Evolutionary conservation across 495 filamentous ascomycete species (phyloP).

Genomic region (Annulohypoxylon moriforme): DNA sequence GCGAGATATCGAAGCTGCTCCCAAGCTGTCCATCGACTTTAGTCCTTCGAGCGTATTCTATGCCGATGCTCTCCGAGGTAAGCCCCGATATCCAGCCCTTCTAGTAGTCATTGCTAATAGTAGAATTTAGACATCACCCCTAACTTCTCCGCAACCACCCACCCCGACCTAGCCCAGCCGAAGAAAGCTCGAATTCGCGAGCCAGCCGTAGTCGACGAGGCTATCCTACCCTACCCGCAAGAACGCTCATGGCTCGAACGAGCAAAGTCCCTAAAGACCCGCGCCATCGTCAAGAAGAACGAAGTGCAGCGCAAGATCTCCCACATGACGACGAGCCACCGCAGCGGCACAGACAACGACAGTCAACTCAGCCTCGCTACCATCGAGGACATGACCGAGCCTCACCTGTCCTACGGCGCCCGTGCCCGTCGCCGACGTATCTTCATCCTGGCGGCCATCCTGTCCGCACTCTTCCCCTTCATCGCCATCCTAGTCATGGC

Average conservation of each 20-base stretch:
- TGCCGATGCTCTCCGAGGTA: conserved; percentile 18
- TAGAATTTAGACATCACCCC: conserved; percentile 14
- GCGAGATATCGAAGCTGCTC: neutral
- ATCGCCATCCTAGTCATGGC: conserved; percentile 45
- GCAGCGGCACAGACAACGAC: conserved; percentile 18
- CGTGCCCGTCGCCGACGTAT: conserved; percentile 39
- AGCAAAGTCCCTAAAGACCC: neutral
- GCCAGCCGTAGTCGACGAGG: neutral
- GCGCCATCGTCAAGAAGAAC: neutral
- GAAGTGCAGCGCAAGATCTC: conserved; percentile 10
- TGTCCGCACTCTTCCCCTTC: conserved; percentile 51
- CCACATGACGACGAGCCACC: conserved; percentile 17
- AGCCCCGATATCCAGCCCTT: neutral
- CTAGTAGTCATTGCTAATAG: conserved; percentile 13
- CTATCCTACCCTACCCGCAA: neutral
- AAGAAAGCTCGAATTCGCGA: neutral
- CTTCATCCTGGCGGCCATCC: conserved; percentile 45
- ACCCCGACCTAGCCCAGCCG: neutral
- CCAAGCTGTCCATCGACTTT: conserved; percentile 32
- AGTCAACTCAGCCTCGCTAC: conserved; percentile 16
- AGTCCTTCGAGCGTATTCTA: conserved; percentile 10
- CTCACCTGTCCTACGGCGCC: conserved; percentile 44
- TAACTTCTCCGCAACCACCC: conserved; percentile 23
- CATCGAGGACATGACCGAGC: conserved; percentile 32
- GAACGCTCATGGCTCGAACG: neutral